Evolutionary conservation across 106 monocot genomes (phyloP).

Genomic region (Allium cepa): DNA sequence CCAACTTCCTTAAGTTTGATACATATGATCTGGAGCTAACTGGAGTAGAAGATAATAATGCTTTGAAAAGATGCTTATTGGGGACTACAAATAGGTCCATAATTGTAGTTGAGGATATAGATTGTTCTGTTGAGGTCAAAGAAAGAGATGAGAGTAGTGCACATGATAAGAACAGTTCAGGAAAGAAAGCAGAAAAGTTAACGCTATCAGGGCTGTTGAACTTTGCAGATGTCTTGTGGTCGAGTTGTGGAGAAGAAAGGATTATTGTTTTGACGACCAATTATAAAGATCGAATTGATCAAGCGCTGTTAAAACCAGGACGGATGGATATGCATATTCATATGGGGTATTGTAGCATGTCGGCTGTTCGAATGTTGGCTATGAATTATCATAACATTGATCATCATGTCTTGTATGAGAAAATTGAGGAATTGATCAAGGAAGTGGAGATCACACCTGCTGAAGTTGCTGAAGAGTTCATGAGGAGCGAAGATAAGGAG

Average conservation of each 20-base stretch:
- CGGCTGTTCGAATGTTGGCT: constrained; percentile 2
- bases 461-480: constrained; percentile 10
- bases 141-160: neutral
- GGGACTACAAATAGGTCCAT: constrained; percentile 16
- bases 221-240: constrained; percentile 4
- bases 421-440: constrained; percentile 2
- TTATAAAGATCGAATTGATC: constrained; percentile 9
- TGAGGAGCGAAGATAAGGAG: constrained; percentile 6
- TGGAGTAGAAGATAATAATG: neutral
- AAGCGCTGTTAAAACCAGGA: constrained; percentile 1
- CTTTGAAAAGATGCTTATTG: constrained; percentile 3
- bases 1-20: constrained; percentile 30
- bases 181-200: neutral
- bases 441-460: constrained; percentile 9
- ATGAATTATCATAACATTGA: constrained; percentile 9
- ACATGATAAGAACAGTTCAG: neutral
- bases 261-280: constrained; percentile 15
- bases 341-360: constrained; percentile 3
- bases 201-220: constrained; percentile 2
- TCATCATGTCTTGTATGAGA: neutral
- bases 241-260: constrained; percentile 4
- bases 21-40: constrained; percentile 21
- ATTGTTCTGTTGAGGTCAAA: constrained; percentile 14
- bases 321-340: constrained; percentile 7
- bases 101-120: constrained; percentile 22